These are phyloP conservation scores for Eucommia ulmoides DNA, from an alignment of 257 asterid genomes.

Conservation along the genomic window DNA sequence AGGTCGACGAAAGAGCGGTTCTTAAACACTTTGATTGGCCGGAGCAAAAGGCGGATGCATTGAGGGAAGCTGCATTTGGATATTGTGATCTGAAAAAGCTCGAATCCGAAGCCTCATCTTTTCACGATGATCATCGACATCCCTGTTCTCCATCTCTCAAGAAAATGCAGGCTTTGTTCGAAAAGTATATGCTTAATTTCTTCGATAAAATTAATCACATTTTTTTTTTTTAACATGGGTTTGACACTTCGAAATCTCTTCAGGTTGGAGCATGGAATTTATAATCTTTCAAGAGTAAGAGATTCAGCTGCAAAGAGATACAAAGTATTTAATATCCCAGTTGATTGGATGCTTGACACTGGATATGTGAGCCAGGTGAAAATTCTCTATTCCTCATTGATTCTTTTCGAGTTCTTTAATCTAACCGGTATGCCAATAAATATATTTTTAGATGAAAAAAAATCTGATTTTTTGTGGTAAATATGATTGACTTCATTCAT, in stretches of 20 bases:
- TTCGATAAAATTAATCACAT: not conserved
- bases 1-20: slow-evolving; percentile 99
- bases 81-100: slow-evolving; percentile 85
- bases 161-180: slow-evolving; percentile 88
- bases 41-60: slow-evolving; percentile 86
- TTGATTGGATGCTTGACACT: slow-evolving; percentile 84
- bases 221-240: too few species aligned
- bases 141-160: slow-evolving; percentile 69
- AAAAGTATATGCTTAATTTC: too few species aligned
- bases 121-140: slow-evolving; percentile 69
- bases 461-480: too few species aligned
- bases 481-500: too few species aligned
- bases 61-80: slow-evolving; percentile 97
- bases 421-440: too few species aligned
- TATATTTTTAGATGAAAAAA: too few species aligned
- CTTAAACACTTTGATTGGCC: slow-evolving; percentile 98
- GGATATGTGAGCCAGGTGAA: slow-evolving; percentile 75
- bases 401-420: too few species aligned
- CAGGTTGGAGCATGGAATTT: slow-evolving; percentile 87
- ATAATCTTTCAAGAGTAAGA: slow-evolving; percentile 75
- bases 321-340: slow-evolving; percentile 60
- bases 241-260: too few species aligned
- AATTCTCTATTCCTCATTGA: too few species aligned
- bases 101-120: slow-evolving; percentile 64
- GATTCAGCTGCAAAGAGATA: slow-evolving; percentile 70